Evolutionary conservation across 257 asterid species (phyloP).

Genomic region (Ocimum tenuiflorum): DNA sequence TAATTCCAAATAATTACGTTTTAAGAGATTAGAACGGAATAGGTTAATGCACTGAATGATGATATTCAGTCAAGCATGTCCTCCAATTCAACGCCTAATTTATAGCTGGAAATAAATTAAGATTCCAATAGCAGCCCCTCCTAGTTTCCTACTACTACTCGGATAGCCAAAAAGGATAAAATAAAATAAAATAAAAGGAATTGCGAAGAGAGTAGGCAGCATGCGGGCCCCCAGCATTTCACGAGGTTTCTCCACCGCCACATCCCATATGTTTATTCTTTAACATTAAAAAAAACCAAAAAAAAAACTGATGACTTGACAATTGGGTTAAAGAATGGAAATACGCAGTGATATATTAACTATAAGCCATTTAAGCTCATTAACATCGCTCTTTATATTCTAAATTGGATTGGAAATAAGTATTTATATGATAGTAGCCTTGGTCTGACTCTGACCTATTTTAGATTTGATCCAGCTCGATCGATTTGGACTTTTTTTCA

Average conservation of each 20-base stretch:
- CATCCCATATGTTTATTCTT: background rate
- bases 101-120: slow-evolving; percentile 1
- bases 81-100: slow-evolving; percentile 14
- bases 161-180: background rate
- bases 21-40: background rate
- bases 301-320: slow-evolving; percentile 8
- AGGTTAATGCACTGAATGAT: slow-evolving; percentile 8
- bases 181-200: background rate
- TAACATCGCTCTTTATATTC: too few relatives aligned
- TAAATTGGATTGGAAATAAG: too few relatives aligned
- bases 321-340: slow-evolving; percentile 18
- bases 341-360: background rate
- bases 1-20: background rate
- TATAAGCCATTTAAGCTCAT: background rate
- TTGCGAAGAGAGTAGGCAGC: slow-evolving; percentile 6
- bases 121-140: slow-evolving; percentile 9
- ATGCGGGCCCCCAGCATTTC: slow-evolving; percentile 17
- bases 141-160: background rate
- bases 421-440: too few relatives aligned
- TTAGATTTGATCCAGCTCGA: too few relatives aligned
- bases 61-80: slow-evolving; percentile 4
- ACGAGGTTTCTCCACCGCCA: slow-evolving; percentile 25
- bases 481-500: too few relatives aligned
- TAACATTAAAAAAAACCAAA: too few relatives aligned
- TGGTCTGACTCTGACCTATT: too few relatives aligned